phyloP scores from a whole-genome alignment of 2,329 filamentous ascomycete genomes.

The Achaetomium macrosporum region DNA sequence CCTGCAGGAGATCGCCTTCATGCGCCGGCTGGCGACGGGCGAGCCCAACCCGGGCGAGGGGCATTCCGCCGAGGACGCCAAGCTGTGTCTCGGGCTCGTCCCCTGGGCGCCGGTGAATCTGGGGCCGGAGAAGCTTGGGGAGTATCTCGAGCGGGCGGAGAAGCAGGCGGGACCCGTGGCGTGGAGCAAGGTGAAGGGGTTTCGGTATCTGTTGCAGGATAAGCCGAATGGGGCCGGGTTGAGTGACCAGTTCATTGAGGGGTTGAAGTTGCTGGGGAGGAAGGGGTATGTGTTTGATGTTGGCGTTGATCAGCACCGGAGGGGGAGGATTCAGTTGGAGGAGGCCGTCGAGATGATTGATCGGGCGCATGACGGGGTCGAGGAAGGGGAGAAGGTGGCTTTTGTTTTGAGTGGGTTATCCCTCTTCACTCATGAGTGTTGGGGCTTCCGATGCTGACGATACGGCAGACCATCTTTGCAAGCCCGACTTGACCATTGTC shows the following conservation, averaged over 20 bases:
- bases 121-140: constrained; percentile 51
- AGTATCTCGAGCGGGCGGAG: constrained; percentile 59
- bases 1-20: constrained; percentile 64
- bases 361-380: constrained; percentile 56
- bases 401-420: constrained; percentile 63
- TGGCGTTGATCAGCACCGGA: constrained; percentile 73
- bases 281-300: constrained; percentile 70
- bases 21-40: constrained; percentile 61
- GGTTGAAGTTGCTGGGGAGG: constrained; percentile 58
- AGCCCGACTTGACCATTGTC: constrained; percentile 67
- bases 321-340: constrained; percentile 67
- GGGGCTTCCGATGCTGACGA: background rate
- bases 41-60: constrained; percentile 51
- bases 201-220: constrained; percentile 78
- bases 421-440: background rate
- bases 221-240: constrained; percentile 63
- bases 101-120: constrained; percentile 81
- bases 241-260: constrained; percentile 56
- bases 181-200: constrained; percentile 67
- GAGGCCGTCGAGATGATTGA: constrained; percentile 66
- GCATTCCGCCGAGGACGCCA: constrained; percentile 45
- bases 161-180: constrained; percentile 53
- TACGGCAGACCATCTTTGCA: constrained; percentile 74
- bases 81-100: constrained; percentile 62
- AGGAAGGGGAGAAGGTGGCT: constrained; percentile 53